Base-by-base conservation (phyloP, 768 basidiomycete genomes). In the Auriculariales sp. region DNA sequence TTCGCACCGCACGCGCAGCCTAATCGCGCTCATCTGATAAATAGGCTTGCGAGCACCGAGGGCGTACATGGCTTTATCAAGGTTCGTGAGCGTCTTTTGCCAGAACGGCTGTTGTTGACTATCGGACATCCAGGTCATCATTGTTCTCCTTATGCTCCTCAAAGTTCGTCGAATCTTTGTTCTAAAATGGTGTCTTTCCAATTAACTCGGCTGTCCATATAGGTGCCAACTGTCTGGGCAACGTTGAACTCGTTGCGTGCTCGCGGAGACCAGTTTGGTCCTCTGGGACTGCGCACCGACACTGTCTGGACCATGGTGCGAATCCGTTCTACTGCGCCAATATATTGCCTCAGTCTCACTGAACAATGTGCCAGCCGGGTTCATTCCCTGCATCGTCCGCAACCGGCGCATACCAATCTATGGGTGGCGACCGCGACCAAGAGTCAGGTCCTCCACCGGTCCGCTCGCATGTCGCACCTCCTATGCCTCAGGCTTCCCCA, bases 141-240 rank as follows among this genome's bases (percentile, higher is more conserved):
- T 72, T 25, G 50, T 82, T 22, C 49, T 79, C 28, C 65, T 83
- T 3, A 62, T 79, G 28, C 52, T 84, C 6, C 62, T 81, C 46
- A 84, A 84, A 71, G 81, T 74, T 28, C 35, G 59, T 57, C 7
- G 24, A 11, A 35, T n/a, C 49, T 24, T 28, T 27, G 25, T 27
- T 32, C 17, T 27, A n/a, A 15, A 28, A 19, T 19, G 12, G 19
- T 25, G 7, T 17, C 4, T 45, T 17, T 42, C 12, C 27, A 9
- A 49, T 24, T 15, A 14, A 31, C 49, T 22, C 49, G 27, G 29
- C 27, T 28, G 30, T 48, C 4, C 17, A 32, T 48, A 14, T 32
- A 83, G 81, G 58, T 82, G 45, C 83, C 83, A 1, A 82, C 79
- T 3, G 65, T 76, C 49, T 61, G 76, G 28, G 68, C 73, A 10